These are phyloP conservation scores for sunflower (Helianthus annuus) DNA, from an alignment of 129 eudicot genomes.

Conservation along the genomic window HanXRQr2.0-SUNRISE NC_035446.2:168441451-168441950, in stretches of 20 bases:
- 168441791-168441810: neutral
- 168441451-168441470: neutral
- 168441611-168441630: constrained; percentile 22
- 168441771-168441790: neutral
- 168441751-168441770: no score
- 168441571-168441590: constrained; percentile 25
- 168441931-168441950: constrained; percentile 27
- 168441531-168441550: neutral
- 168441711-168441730: neutral
- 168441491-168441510: neutral
- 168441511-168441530: neutral
- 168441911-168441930: constrained; percentile 57
- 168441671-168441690: constrained; percentile 25
- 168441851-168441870: no score
- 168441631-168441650: constrained; percentile 29
- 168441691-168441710: constrained; percentile 28
- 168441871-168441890: constrained; percentile 3
- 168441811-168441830: neutral
- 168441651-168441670: constrained; percentile 23
- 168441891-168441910: constrained; percentile 82
- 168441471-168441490: neutral
- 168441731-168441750: no score
- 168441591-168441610: constrained; percentile 22
- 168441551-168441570: constrained; percentile 7
- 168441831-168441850: no score